Evolutionary conservation across 164 flowering plant genomes (phyloP).

Genomic region (Annona cherimola): DNA sequence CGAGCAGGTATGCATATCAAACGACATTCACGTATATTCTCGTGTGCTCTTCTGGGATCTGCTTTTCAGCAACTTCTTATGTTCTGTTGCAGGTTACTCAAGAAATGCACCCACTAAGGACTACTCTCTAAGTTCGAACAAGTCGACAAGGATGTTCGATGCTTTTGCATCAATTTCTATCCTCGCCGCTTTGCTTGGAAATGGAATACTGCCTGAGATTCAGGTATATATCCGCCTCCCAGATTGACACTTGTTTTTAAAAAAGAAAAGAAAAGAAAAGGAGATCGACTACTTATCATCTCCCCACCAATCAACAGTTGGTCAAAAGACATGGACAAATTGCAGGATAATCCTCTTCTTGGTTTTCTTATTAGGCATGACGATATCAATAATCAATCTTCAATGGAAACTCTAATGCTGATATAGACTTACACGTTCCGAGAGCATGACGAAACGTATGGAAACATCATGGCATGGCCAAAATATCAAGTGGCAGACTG

Average conservation of each 20-base stretch:
- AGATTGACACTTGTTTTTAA: not conserved
- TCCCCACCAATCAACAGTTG: not conserved
- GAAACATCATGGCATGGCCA: not conserved
- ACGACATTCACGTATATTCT: not conserved
- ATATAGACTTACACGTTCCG: not conserved
- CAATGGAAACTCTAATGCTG: not conserved
- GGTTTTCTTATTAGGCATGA: not conserved
- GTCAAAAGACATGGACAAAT: not conserved
- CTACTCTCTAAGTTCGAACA: conserved; percentile 57
- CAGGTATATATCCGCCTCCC: conserved; percentile 46
- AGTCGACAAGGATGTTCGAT: conserved; percentile 47
- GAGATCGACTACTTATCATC: not conserved
- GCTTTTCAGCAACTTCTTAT: not conserved
- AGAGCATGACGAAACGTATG: not conserved
- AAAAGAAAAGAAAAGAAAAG: not conserved
- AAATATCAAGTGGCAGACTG: not conserved
- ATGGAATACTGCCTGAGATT: conserved; percentile 94
- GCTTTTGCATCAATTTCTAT: conserved; percentile 92
- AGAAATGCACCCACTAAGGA: conserved; percentile 64
- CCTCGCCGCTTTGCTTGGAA: conserved; percentile 81
- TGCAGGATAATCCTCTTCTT: not conserved
- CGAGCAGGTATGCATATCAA: conserved; percentile 48
- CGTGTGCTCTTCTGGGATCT: not conserved
- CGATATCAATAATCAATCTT: not conserved
- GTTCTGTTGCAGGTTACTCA: conserved; percentile 41